Evolutionary conservation across 805 yeast genomes (phyloP), one percentile per base, ranked within the genome.

Genomic region (Metschnikowia proteae): DNA sequence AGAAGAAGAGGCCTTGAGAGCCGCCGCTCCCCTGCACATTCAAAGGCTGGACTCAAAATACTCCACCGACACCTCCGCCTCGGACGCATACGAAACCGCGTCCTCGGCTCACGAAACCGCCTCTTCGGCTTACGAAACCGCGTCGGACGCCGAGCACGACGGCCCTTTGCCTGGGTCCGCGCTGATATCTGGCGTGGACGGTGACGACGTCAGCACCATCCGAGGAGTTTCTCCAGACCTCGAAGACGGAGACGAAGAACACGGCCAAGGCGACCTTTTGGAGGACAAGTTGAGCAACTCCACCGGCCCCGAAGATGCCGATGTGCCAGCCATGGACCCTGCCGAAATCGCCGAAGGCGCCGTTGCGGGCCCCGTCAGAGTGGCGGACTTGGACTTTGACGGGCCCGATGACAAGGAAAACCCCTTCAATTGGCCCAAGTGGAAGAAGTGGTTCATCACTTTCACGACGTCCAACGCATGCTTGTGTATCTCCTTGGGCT

Each of bases 401-500:
- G 66, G 73, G 0, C 82, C 82, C 1, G 73, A 67, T 29, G 91
- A 86, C 61, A 73, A 70, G 43, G 87, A 61, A 27, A 80, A 84
- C 60, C 92, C 92, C 8, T 73, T 73, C 50, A 85, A 84, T 60
- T 86, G 90, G 90, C 76, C 87, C 3, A 26, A 44, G 3, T 68
- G 77, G 77, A 82, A 76, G 61, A 82, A 78, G 65, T 84, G 91
- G 90, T 61, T 63, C 36, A 67, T 79, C 48, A 84, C 91, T 2
- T 76, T 82, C 80, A 74, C 80, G 4, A 79, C 83, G 10, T 53
- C 57, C 29, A 46, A 40, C 32, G 89, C 90, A 2, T 85, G 91
- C 71, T 71, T 86, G 32, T 85, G 81, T 31, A 84, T 84, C 30
- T 80, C 90, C 0, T 76, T 86, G 62, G 92, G 94, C 25, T 83